Conservation (phyloP, 2,329 filamentous ascomycete species). For the Tolypocladium album region DNA sequence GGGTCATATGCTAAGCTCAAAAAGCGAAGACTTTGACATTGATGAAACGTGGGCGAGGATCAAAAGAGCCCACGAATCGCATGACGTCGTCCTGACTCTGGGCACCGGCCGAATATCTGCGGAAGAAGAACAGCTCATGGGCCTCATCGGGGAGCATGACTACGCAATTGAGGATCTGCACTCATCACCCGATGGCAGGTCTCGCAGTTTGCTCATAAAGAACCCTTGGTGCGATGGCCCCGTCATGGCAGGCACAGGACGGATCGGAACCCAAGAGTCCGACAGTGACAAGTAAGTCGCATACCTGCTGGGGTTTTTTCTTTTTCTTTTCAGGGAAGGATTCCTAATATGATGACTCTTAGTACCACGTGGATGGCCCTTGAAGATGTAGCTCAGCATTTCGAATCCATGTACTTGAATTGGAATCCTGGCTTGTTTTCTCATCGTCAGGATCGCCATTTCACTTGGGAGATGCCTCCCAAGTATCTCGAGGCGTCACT, state of each 20-base stretch:
- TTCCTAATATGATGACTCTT: constrained; percentile 13
- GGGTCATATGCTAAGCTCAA: background rate
- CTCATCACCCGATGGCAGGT: constrained; percentile 36
- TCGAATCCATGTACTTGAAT: constrained; percentile 92
- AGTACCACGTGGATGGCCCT: constrained; percentile 94
- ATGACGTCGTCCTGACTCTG: constrained; percentile 78
- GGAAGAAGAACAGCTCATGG: constrained; percentile 68
- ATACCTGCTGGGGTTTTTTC: background rate
- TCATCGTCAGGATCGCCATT: constrained; percentile 79
- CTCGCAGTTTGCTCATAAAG: constrained; percentile 68
- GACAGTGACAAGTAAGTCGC: constrained; percentile 1
- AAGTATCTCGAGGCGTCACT: constrained; percentile 42
- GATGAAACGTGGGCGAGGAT: constrained; percentile 71
- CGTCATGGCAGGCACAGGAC: constrained; percentile 41
- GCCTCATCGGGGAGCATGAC: constrained; percentile 82
- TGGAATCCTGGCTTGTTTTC: constrained; percentile 86
- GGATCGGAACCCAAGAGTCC: background rate
- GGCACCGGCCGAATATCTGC: constrained; percentile 76
- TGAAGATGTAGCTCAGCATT: constrained; percentile 80
- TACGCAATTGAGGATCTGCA: constrained; percentile 84
- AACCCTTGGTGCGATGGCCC: constrained; percentile 90
- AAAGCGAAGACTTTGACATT: constrained; percentile 65
- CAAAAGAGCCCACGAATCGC: constrained; percentile 60
- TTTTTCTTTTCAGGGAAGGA: constrained; percentile 2
- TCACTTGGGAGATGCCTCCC: constrained; percentile 61